Evolutionary conservation across 164 flowering plant species (phyloP).

Genomic region (Liriodendron chinense): DNA sequence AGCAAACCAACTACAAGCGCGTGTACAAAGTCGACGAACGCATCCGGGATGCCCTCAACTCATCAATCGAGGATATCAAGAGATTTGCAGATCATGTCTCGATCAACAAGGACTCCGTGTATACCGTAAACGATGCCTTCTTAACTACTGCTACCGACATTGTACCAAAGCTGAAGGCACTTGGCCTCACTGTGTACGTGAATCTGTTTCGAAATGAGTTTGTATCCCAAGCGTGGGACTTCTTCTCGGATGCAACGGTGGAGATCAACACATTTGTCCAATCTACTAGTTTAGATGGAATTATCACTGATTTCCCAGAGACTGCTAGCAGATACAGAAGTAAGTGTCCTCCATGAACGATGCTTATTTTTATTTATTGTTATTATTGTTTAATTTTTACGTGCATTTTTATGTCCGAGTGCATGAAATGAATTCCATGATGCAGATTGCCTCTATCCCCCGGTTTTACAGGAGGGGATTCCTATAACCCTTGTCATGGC

Average conservation of each 20-base stretch:
- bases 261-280: slow-evolving; percentile 61
- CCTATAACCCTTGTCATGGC: neutral
- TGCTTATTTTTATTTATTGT: too few relatives aligned
- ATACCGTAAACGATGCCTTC: slow-evolving; percentile 29
- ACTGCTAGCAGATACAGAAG: slow-evolving; percentile 72
- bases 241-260: slow-evolving; percentile 73
- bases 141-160: slow-evolving; percentile 37
- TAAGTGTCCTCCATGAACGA: slow-evolving; percentile 35
- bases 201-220: slow-evolving; percentile 71
- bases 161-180: slow-evolving; percentile 47
- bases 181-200: slow-evolving; percentile 56
- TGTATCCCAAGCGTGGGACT: slow-evolving; percentile 83
- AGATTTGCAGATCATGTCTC: slow-evolving; percentile 68
- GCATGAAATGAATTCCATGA: neutral
- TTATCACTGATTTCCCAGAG: slow-evolving; percentile 79
- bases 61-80: slow-evolving; percentile 60
- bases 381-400: too few relatives aligned
- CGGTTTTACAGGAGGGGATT: neutral
- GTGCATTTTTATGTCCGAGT: neutral
- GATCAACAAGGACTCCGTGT: slow-evolving; percentile 54
- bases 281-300: slow-evolving; percentile 49
- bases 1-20: slow-evolving; percentile 43
- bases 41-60: slow-evolving; percentile 42
- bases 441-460: neutral
- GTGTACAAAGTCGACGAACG: slow-evolving; percentile 60